Base-by-base conservation (phyloP, 768 basidiomycete species). In the Tulasnella sp. region DNA sequence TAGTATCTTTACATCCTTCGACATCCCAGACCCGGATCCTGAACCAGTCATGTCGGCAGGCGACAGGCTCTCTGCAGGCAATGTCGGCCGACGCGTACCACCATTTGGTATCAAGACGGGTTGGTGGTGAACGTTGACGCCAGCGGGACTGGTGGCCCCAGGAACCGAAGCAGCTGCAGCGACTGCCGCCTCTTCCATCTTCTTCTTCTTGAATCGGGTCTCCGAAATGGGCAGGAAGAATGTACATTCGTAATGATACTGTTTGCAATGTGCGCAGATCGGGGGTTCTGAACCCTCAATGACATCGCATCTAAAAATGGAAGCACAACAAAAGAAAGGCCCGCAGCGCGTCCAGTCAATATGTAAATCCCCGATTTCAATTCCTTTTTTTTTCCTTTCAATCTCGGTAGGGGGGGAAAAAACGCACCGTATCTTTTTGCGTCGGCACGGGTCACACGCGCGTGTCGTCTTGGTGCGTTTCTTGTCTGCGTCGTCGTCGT, bases 191-290 rank as follows among this genome's bases (percentile, higher is more conserved):
- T 88, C 84, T 67, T 92, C 87, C 45, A 83, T 60, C 65, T 87
- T 86, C 75, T 92, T 92, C 77, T 96, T 96, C 75, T 97, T 97
- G 79, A 97, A 99, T 19, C 96, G 85, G 0, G 96, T 99, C 72
- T 98, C 96, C 9, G 95, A 91, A 66, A 99, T 99, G 42, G 96
- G 96, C 11, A 98, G 82, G 77, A 96, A 95, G 74, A 94, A 96
- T 4, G 94, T 96, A 70, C 95, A 96, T 64, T 95, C 91, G 65
- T 93, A 89, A 45, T 81, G 80, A 67, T 92, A 91, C 69, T 92
- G 89, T 68, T 90, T 88, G 79, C 95, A 98, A 70, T 97, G 94
- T 66, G 92, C 87, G 69, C 93, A 97, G 51, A 87, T 68, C 17
- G 87, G 83, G 0, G 88, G 86, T 2, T 90, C 86, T 51, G 79